phyloP scores from a whole-genome alignment of 2,329 filamentous ascomycete species.

The Hymenoscyphus linearis region DNA sequence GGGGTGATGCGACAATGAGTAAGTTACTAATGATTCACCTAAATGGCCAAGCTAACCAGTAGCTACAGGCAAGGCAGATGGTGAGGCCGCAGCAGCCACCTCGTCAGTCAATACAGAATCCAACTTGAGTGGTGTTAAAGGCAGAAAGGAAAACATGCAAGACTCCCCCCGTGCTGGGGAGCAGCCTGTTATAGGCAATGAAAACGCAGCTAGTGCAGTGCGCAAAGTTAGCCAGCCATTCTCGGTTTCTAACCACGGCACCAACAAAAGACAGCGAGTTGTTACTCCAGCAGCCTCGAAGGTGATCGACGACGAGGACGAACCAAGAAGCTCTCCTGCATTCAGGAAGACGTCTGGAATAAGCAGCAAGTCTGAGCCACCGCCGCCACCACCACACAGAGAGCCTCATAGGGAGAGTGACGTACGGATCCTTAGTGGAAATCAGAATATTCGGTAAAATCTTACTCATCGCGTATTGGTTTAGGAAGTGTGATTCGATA shows the following conservation, averaged over 20 bases:
- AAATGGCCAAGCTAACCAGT: not conserved
- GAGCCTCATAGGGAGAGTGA: slow-evolving; percentile 16
- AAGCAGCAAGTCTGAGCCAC: slow-evolving; percentile 12
- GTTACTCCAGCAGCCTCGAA: slow-evolving; percentile 44
- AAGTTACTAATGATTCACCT: not conserved
- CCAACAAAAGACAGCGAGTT: slow-evolving; percentile 40
- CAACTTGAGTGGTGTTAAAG: slow-evolving; percentile 17
- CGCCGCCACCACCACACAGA: not conserved
- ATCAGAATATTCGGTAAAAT: slow-evolving; percentile 22
- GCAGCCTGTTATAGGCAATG: slow-evolving; percentile 1
- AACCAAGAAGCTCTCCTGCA: slow-evolving; percentile 33
- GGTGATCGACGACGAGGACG: slow-evolving; percentile 44
- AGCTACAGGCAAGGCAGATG: not conserved
- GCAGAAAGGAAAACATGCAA: slow-evolving; percentile 25
- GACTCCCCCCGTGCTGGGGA: slow-evolving; percentile 12
- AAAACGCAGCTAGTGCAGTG: slow-evolving; percentile 6
- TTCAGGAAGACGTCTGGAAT: slow-evolving; percentile 22
- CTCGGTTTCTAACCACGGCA: slow-evolving; percentile 13
- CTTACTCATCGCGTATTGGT: not conserved
- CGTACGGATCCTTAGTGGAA: slow-evolving; percentile 19
- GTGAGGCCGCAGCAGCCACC: not conserved
- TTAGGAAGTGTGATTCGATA: not conserved
- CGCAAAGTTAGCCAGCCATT: slow-evolving; percentile 14
- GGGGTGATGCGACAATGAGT: slow-evolving; percentile 2
- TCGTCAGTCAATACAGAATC: not conserved